Conservation (phyloP, 805 yeast species). For the Yamadazyma kitorensis region DNA sequence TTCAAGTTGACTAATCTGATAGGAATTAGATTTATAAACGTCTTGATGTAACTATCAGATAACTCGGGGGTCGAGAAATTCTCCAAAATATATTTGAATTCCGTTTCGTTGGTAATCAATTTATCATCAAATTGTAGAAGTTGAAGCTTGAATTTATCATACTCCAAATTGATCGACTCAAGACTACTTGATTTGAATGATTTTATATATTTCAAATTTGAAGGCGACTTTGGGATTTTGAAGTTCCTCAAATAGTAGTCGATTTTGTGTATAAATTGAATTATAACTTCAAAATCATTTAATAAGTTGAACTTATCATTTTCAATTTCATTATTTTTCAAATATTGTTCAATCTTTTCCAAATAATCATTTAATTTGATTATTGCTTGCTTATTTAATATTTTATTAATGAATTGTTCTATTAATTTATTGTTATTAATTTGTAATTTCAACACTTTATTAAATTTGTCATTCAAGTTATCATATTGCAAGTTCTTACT, state of each 20-base stretch:
- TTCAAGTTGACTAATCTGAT: slow-evolving; percentile 9
- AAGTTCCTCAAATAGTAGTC: slow-evolving; percentile 11
- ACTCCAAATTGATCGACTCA: not conserved
- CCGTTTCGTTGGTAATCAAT: slow-evolving; percentile 8
- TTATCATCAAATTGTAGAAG: slow-evolving; percentile 9
- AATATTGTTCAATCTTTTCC: slow-evolving; percentile 7
- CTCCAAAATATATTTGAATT: slow-evolving; percentile 9
- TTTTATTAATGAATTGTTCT: slow-evolving; percentile 3
- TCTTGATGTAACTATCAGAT: slow-evolving; percentile 5
- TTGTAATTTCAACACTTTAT: slow-evolving; percentile 4
- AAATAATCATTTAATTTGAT: slow-evolving; percentile 8
- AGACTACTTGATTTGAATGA: slow-evolving; percentile 1
- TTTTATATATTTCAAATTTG: slow-evolving; percentile 7
- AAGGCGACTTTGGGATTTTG: slow-evolving; percentile 9
- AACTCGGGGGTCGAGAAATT: slow-evolving; percentile 6
- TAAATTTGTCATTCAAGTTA: slow-evolving; percentile 6
- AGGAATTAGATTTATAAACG: slow-evolving; percentile 11
- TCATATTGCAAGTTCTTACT: slow-evolving; percentile 6
- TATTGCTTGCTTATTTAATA: slow-evolving; percentile 5
- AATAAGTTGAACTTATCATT: slow-evolving; percentile 7
- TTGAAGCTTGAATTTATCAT: slow-evolving; percentile 8
- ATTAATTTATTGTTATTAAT: not conserved
- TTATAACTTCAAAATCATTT: slow-evolving; percentile 10
- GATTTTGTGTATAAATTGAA: slow-evolving; percentile 10
- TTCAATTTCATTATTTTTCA: slow-evolving; percentile 2